A percentile compares a stretch with the other conserved stretches of the same genome.
These are phyloP conservation scores for Mycosphaerelloides madeirae DNA, from an alignment of 2,329 filamentous ascomycete genomes.

Conservation along the genomic window DNA sequence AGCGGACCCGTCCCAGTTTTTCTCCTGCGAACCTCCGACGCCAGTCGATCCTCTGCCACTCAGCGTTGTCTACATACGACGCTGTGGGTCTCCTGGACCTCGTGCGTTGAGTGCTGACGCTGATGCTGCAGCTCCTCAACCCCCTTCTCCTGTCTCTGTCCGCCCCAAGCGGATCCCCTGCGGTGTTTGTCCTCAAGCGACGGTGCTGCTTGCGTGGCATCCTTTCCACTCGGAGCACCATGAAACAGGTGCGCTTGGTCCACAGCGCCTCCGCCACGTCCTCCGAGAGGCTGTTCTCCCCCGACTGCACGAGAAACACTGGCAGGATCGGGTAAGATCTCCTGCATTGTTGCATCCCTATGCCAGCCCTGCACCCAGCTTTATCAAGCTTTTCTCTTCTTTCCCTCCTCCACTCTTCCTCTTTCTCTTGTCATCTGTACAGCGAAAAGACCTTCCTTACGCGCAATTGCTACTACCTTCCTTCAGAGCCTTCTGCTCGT, in stretches of 20 bases:
- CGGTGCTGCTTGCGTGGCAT: no score
- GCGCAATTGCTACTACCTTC: constrained; percentile 27
- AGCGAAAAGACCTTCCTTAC: constrained; percentile 19
- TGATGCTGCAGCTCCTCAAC: constrained; percentile 1
- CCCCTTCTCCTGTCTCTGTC: neutral
- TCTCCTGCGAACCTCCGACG: no score
- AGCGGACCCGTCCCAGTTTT: no score
- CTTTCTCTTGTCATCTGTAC: constrained; percentile 11
- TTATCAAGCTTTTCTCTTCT: constrained; percentile 3
- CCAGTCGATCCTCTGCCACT: no score
- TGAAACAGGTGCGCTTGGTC: constrained; percentile 13
- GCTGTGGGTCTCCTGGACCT: constrained; percentile 5
- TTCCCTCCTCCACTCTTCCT: constrained; percentile 5
- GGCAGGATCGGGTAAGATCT: constrained; percentile 10
- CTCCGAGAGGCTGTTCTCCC: no score
- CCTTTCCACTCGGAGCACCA: constrained; percentile 7
- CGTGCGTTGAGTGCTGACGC: neutral
- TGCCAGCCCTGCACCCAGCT: neutral
- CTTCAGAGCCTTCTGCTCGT: constrained; percentile 39
- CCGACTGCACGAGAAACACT: neutral
- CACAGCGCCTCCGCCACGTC: constrained; percentile 8
- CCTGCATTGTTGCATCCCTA: constrained; percentile 9
- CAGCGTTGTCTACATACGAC: no score
- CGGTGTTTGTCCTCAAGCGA: neutral
- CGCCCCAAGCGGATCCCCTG: no score